Conservation (phyloP, 768 basidiomycete species). For the Kwoniella newhampshirensis region DNA sequence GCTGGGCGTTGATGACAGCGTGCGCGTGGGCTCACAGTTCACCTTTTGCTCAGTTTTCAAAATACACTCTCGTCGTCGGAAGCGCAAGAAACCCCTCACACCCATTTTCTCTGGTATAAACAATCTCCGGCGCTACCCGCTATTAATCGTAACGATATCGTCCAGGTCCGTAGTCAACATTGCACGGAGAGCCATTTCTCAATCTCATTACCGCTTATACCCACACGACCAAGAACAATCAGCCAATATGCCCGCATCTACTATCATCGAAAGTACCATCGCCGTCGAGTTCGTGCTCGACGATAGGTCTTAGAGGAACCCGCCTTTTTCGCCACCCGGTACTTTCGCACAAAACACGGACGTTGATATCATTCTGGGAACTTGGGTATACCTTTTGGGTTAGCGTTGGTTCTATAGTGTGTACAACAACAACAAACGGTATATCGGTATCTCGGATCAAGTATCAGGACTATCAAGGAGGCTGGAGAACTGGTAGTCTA, state of each 20-base stretch:
- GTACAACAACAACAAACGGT: neutral
- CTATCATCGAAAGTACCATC: constrained; percentile 1
- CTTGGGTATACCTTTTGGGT: neutral
- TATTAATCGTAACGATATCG: neutral
- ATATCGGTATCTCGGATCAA: constrained; percentile 5
- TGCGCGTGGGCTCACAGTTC: no score
- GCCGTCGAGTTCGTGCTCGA: constrained; percentile 13
- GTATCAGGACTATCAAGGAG: no score
- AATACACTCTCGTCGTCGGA: constrained; percentile 13
- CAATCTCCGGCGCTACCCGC: constrained; percentile 1
- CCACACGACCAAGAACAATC: no score
- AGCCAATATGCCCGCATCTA: constrained; percentile 14
- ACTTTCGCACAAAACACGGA: neutral
- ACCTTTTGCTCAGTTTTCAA: constrained; percentile 4
- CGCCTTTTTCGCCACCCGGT: constrained; percentile 13
- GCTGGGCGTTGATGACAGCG: no score
- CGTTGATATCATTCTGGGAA: neutral
- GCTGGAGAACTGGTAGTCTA: no score
- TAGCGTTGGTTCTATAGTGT: neutral
- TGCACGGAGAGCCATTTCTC: no score
- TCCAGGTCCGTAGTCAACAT: no score
- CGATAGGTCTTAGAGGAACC: constrained; percentile 9
- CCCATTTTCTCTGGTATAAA: neutral
- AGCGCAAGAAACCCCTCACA: constrained; percentile 8
- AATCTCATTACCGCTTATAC: no score